Evolutionary conservation across 1,139 yeast genomes (phyloP).

Genomic region (Nakaseomyces kungkrabaensis): DNA sequence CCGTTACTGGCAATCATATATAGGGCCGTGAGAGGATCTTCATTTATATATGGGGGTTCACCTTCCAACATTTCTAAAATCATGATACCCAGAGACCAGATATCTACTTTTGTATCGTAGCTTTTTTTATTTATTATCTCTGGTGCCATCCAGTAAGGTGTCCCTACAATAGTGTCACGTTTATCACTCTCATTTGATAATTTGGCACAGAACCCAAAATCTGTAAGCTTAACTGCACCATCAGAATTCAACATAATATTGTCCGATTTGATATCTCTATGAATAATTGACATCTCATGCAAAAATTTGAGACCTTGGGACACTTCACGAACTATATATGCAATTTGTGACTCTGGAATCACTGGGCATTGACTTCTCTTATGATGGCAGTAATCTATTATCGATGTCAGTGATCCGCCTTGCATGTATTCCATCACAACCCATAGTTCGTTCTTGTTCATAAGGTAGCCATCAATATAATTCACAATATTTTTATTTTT

Average conservation of each 20-base stretch:
- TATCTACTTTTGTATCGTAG: conserved; percentile 93
- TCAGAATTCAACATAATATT: conserved; percentile 77
- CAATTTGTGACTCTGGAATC: conserved; percentile 67
- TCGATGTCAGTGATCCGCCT: conserved; percentile 81
- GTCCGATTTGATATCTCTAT: conserved; percentile 92
- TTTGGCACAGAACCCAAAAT: conserved; percentile 96
- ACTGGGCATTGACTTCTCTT: conserved; percentile 29
- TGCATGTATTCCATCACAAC: conserved; percentile 96
- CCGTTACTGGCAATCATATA: conserved; percentile 94
- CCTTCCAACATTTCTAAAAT: conserved; percentile 98
- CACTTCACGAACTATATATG: conserved; percentile 85
- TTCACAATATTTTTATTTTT: conserved; percentile 89
- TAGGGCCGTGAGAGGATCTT: conserved; percentile 82
- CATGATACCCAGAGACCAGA: conserved; percentile 98
- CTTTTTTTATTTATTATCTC: conserved; percentile 96
- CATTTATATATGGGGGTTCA: conserved; percentile 95
- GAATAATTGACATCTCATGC: conserved; percentile 86
- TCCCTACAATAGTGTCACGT: conserved; percentile 97
- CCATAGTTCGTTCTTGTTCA: conserved; percentile 62
- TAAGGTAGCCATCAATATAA: conserved; percentile 76
- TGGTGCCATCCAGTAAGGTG: conserved; percentile 99
- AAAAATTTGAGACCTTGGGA: conserved; percentile 84
- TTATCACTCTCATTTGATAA: conserved; percentile 85
- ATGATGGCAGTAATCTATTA: conserved; percentile 58
- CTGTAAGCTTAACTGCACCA: conserved; percentile 92